Base-by-base conservation (phyloP, 352 stramenopile species). In the Hyaloperonospora brassicae region DNA sequence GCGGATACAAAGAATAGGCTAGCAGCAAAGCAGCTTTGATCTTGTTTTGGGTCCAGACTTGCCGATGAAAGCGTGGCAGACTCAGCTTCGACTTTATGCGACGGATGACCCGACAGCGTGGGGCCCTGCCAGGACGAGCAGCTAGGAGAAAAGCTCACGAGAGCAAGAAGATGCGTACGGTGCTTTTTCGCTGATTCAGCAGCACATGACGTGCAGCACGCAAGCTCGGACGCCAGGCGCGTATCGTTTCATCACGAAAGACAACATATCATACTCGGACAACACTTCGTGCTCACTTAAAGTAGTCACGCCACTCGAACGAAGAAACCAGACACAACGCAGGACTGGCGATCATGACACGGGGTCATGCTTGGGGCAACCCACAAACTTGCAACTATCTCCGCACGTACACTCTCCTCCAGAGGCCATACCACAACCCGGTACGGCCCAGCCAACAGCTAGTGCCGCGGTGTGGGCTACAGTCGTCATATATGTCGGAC, bases 361-460 rank as follows among this genome's bases (percentile, higher is more conserved):
- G 9, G 82, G 82, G 43, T 93, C 89, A 58, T 93, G 82, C 53
- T 82, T 57, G 21, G 82, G 80, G 61, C 83, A 93, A 12, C 83
- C 83, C 17, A 59, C 65, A 54, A 80, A 93, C 45, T 87, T 86
- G 53, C 83, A 93, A 31, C 63, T 68, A 55, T 90, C 80, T 7
- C 79, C 83, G 17, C 83, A 93, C 0, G 74, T 91, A 51, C 83
- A 93, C 48, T 93, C 80, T 41, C 77, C 75, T 5, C 83, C 83
- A 62, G 64, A 82, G 0, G 71, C 68, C 83, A 93, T 93, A 2
- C 73, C 83, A 44, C 83, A 93, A 0, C 83, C 83, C 40, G 83
- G 78, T 4, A 93, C 77, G 5, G 73, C 62, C 83, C 83, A 93
- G 2, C 83, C 83, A 30, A 91, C 64, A 27, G 83, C 83, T 5